Percentiles rank a stretch among this genome's conserved stretches.
Evolutionary conservation across 148 eudicot species (phyloP).

Genomic region (Linanthus parryae): DNA sequence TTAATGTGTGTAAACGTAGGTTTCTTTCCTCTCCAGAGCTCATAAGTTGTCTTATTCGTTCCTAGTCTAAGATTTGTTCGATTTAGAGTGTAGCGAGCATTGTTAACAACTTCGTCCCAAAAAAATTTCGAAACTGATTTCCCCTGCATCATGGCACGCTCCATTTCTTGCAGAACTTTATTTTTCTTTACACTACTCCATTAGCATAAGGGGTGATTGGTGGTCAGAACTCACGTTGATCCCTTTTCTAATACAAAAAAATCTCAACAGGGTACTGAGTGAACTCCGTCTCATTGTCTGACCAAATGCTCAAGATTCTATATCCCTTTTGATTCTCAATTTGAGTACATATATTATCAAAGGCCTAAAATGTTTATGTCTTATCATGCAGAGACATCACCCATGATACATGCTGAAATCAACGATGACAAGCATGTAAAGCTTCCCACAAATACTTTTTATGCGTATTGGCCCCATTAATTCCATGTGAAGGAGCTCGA

Average conservation of each 20-base stretch:
- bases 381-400: too few species aligned
- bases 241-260: neutral
- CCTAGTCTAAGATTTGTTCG: too few species aligned
- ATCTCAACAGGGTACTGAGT: neutral
- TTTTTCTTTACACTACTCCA: neutral
- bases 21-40: too few species aligned
- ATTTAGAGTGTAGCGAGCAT: too few species aligned
- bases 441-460: neutral
- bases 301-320: neutral
- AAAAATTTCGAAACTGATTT: neutral
- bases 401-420: neutral
- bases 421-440: neutral
- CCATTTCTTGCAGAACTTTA: neutral
- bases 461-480: neutral
- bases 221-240: neutral
- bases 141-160: neutral
- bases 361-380: too few species aligned
- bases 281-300: neutral
- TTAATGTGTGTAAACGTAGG: too few species aligned
- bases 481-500: neutral
- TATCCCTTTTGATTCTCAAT: too few species aligned
- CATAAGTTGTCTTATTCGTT: too few species aligned
- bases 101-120: too few species aligned
- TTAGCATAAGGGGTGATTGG: neutral
- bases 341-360: too few species aligned